Base-by-base conservation (phyloP, 768 basidiomycete species). In the Macrolepiota dolichaula region DNA sequence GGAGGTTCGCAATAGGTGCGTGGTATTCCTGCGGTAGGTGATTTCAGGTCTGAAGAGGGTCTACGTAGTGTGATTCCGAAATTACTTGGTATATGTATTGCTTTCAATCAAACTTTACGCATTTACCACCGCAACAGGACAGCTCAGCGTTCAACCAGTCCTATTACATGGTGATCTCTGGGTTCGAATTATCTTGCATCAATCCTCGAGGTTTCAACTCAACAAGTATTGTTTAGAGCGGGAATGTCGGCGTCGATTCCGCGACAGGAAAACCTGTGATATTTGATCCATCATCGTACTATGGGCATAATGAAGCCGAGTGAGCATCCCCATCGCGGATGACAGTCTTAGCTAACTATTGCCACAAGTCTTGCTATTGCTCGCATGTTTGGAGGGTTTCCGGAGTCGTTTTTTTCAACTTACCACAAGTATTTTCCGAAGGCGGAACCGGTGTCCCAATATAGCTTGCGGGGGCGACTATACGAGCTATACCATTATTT, bases 271-370 rank as follows among this genome's bases (percentile, higher is more conserved):
- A 84, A 56, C 88, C 91, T 0, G 73, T 91, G 0, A 86, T 92
- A 44, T 92, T 85, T 64, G 91, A 93, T 66, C 89, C 91, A 2
- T 85, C 90, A 2, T 89, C 88, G 3, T 89, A 85, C 68, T 92
- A 82, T 65, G 91, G 91, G 1, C 91, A 92, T 66, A 87, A 87
- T 62, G 91, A 93, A 74, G 86, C 87, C 13, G 91, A 93, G 91
- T 92, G 66, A 73, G 84, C 71, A 32, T 19, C 25, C 24, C 13
- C 47, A 49, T 3, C 9, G 3, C 22, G 13, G 50, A 17, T 36
- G 1, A 36, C 5, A 24, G 32, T 25, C 2, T 22, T 52, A 40
- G 58, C 56, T 55, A 15, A 61, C 19, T 15, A 5, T 19, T 57
- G 32, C 49, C 40, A 55, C 40, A 62, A 91, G 91, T 63, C 80